Conservation (phyloP, 805 yeast species). For the Yamadazyma sp. region DNA sequence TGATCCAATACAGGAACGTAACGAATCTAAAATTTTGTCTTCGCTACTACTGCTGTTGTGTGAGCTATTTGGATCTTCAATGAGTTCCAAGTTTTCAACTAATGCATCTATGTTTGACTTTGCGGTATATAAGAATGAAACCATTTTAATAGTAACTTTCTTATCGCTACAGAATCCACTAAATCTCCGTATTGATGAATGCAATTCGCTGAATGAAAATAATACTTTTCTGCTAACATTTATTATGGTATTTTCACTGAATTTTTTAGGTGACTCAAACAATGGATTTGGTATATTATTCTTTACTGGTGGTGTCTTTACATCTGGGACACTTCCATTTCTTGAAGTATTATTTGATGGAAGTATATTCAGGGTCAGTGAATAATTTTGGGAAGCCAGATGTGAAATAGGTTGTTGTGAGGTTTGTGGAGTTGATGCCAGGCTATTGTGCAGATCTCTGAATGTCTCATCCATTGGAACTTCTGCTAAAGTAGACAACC, state of each 20-base stretch:
- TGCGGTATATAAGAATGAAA: conserved; percentile 48
- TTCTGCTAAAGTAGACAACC: conserved; percentile 65
- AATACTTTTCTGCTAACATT: conserved; percentile 55
- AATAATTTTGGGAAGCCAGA: neutral
- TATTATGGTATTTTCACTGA: neutral
- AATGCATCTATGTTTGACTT: conserved; percentile 55
- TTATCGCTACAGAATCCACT: conserved; percentile 58
- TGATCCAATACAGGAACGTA: conserved; percentile 37
- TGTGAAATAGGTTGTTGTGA: neutral
- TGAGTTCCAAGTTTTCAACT: conserved; percentile 53
- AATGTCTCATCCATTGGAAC: conserved; percentile 24
- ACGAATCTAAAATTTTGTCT: conserved; percentile 27
- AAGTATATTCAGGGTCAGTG: neutral
- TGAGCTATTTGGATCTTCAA: conserved; percentile 33
- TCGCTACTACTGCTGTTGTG: conserved; percentile 21
- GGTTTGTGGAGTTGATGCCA: neutral
- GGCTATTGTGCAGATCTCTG: neutral
- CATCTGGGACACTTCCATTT: neutral
- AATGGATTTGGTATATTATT: conserved; percentile 1
- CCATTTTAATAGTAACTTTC: conserved; percentile 51
- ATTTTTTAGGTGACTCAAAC: conserved; percentile 1
- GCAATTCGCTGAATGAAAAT: conserved; percentile 63
- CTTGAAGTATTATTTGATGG: conserved; percentile 2
- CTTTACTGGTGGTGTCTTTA: conserved; percentile 2
- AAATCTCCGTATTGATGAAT: conserved; percentile 53